Conservation (phyloP, 1,284 basidiomycete genomes). For the Malassezia furfur region DNA sequence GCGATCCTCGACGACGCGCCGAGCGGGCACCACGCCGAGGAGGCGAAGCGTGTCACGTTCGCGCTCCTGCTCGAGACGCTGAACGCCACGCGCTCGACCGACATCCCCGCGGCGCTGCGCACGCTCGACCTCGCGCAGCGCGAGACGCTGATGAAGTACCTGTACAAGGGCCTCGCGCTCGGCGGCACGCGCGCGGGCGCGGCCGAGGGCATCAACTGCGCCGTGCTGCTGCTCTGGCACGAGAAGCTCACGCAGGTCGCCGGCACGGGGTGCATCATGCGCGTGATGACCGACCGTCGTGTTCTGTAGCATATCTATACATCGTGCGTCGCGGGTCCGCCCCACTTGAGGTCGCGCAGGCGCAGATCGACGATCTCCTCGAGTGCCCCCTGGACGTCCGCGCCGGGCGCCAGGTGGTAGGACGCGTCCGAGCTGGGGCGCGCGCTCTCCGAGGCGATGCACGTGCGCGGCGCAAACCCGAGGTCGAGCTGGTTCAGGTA, state of each 20-base stretch:
- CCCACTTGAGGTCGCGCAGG: constrained; percentile 33
- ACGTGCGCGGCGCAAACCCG: constrained; percentile 42
- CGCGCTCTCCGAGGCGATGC: constrained; percentile 33
- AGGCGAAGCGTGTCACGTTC: constrained; percentile 56
- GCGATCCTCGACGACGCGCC: constrained; percentile 33
- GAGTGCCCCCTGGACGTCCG: constrained; percentile 29
- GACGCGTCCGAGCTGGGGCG: constrained; percentile 32
- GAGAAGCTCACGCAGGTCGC: constrained; percentile 93
- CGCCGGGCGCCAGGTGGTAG: constrained; percentile 28
- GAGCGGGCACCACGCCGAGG: constrained; percentile 30
- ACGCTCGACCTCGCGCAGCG: constrained; percentile 68
- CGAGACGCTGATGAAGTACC: constrained; percentile 92
- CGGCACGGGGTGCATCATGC: constrained; percentile 89
- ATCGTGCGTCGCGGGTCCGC: constrained; percentile 18
- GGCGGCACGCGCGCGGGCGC: constrained; percentile 51
- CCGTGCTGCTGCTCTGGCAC: constrained; percentile 86
- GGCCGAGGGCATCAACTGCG: constrained; percentile 48
- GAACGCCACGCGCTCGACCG: constrained; percentile 84
- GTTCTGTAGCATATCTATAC: constrained; percentile 51
- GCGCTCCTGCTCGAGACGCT: constrained; percentile 80
- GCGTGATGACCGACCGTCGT: constrained; percentile 90
- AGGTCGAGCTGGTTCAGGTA: constrained; percentile 42
- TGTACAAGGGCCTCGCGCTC: constrained; percentile 86
- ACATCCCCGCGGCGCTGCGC: constrained; percentile 70
- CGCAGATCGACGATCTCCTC: constrained; percentile 38